Conservation (phyloP, 2,329 filamentous ascomycete genomes). For the Alternaria longipes region DNA sequence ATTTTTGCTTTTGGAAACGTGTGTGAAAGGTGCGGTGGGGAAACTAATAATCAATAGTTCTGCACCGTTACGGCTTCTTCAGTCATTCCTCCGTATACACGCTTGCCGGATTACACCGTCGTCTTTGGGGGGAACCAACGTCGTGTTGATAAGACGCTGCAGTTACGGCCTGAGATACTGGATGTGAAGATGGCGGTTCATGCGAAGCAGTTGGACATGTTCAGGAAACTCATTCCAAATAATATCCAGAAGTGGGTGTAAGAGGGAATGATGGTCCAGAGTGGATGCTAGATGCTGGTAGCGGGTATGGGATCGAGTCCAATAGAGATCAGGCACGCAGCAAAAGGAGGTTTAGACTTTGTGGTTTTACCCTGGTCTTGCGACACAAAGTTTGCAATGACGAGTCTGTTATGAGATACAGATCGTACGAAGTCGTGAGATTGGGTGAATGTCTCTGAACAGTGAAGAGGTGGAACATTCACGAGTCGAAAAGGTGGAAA, state of each 20-base stretch:
- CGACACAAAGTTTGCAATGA: not conserved
- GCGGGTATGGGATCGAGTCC: no score
- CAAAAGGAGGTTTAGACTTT: not conserved
- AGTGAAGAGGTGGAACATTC: not conserved
- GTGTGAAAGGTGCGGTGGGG: not conserved
- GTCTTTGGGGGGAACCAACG: conserved; percentile 53
- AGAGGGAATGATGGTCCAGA: not conserved
- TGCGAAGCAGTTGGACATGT: conserved; percentile 48
- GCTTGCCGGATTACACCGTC: conserved; percentile 57
- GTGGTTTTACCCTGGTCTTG: not conserved
- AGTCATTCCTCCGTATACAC: conserved; percentile 48
- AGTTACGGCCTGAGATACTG: conserved; percentile 40
- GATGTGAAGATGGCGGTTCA: conserved; percentile 43
- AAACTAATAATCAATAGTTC: conserved; percentile 38
- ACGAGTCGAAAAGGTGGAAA: not conserved
- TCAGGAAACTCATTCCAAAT: conserved; percentile 48
- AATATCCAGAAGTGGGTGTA: conserved; percentile 49
- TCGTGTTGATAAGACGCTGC: conserved; percentile 53
- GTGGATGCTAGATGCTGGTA: no score
- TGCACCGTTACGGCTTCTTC: conserved; percentile 56
- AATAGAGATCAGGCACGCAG: no score
- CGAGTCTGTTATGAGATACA: not conserved
- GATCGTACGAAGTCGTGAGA: not conserved
- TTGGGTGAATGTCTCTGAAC: no score
- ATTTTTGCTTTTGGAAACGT: conserved; percentile 17